Percentiles rank a stretch among this genome's conserved stretches.
phyloP scores from a whole-genome alignment of 306 rosid species.

The Cicer pinnatifidum region DNA sequence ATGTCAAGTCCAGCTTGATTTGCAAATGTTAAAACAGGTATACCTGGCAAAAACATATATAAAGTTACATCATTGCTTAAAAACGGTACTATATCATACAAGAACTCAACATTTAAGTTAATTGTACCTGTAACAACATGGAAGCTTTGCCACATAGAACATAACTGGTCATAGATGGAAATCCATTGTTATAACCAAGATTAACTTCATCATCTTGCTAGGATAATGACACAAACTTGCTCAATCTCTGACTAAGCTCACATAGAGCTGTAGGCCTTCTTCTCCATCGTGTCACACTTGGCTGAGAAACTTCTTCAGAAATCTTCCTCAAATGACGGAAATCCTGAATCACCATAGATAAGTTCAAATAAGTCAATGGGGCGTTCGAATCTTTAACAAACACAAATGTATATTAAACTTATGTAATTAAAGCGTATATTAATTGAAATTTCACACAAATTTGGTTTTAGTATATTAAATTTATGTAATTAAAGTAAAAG shows the following conservation, averaged over 20 bases:
- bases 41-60: slow-evolving; percentile 59
- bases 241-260: slow-evolving; percentile 81
- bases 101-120: not conserved
- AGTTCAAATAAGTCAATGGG: too few relatives aligned
- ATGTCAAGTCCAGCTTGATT: slow-evolving; percentile 98
- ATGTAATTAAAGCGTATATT: too few relatives aligned
- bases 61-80: not conserved
- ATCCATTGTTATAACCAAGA: slow-evolving; percentile 72
- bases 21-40: slow-evolving; percentile 84
- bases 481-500: too few relatives aligned
- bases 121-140: slow-evolving; percentile 81
- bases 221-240: slow-evolving; percentile 67
- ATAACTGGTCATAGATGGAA: slow-evolving; percentile 70
- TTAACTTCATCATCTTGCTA: slow-evolving; percentile 76
- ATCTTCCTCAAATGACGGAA: slow-evolving; percentile 90
- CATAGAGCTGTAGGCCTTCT: slow-evolving; percentile 92
- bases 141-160: slow-evolving; percentile 96
- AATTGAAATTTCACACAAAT: too few relatives aligned
- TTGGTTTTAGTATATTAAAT: too few relatives aligned
- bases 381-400: not conserved
- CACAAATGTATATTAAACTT: too few relatives aligned
- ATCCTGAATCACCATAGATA: slow-evolving; percentile 57
- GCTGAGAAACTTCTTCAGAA: slow-evolving; percentile 95
- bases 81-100: not conserved
- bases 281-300: slow-evolving; percentile 87